Conservation (phyloP, 108 stramenopile species). For the Poteriospumella lacustris region DNA sequence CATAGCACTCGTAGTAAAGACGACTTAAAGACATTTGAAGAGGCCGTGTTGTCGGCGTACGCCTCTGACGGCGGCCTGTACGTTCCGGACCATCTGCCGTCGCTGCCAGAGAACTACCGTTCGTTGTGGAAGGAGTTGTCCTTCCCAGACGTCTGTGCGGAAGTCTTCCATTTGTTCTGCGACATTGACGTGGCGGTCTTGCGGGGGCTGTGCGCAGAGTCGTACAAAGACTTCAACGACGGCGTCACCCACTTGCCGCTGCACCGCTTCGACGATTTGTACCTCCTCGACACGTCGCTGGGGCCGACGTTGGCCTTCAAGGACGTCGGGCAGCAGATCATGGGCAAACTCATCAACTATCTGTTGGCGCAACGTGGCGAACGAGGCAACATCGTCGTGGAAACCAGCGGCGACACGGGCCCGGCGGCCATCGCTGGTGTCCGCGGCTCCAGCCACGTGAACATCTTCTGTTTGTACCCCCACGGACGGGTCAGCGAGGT, state of each 20-base stretch:
- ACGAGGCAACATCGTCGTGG: slow-evolving; percentile 3
- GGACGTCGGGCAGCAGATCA: slow-evolving; percentile 17
- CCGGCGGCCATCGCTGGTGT: slow-evolving; percentile 29
- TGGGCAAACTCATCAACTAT: slow-evolving; percentile 11
- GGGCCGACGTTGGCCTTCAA: slow-evolving; percentile 28
- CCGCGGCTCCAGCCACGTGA: neutral
- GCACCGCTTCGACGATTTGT: neutral
- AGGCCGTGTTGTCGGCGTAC: neutral
- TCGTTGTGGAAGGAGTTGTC: neutral
- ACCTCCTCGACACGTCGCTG: neutral
- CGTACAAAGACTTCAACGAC: slow-evolving; percentile 1
- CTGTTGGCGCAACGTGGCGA: neutral
- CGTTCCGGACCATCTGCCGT: neutral
- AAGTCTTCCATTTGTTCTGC: slow-evolving; percentile 18
- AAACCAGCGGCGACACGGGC: slow-evolving; percentile 16
- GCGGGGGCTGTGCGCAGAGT: neutral
- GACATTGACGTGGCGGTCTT: neutral
- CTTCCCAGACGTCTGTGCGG: slow-evolving; percentile 10
- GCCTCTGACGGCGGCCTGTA: slow-evolving; percentile 18
- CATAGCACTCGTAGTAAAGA: slow-evolving; percentile 17
- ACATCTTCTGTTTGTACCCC: slow-evolving; percentile 16
- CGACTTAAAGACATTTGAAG: neutral
- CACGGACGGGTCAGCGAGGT: slow-evolving; percentile 2
- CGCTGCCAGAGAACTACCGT: neutral
- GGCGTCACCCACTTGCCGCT: neutral